These are phyloP conservation scores for Metarhizium brunneum DNA, from an alignment of 2,329 filamentous ascomycete genomes.

Conservation along the genomic window DNA sequence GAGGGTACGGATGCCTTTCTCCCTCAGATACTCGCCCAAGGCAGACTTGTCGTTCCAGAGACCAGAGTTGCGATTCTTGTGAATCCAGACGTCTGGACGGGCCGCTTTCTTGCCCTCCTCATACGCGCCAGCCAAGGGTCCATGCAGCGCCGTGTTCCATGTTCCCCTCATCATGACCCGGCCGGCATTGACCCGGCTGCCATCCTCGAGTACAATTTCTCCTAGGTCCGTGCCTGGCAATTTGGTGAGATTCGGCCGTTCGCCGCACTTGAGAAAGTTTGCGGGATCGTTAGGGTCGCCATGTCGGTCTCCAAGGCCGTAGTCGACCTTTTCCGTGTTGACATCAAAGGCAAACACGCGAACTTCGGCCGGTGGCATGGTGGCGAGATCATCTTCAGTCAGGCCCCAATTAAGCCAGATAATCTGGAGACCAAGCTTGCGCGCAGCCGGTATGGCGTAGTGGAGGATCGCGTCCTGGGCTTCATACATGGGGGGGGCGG, in stretches of 20 bases:
- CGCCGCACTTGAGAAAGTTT: conserved; percentile 1
- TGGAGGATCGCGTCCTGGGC: background rate
- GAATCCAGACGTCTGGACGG: background rate
- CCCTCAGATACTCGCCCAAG: background rate
- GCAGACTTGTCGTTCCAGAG: background rate
- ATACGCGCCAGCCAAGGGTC: background rate
- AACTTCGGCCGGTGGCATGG: background rate
- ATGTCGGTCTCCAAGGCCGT: background rate
- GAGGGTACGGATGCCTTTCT: background rate
- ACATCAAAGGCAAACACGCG: background rate
- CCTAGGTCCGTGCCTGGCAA: background rate
- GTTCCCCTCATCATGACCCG: background rate
- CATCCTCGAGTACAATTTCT: background rate
- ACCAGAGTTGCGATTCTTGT: conserved; percentile 1
- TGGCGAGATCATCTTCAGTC: conserved; percentile 1
- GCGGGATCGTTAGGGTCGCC: background rate
- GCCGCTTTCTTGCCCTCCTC: background rate
- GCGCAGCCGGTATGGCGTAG: conserved; percentile 3
- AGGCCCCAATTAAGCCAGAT: conserved; percentile 1
- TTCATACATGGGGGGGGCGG: background rate
- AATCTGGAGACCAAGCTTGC: conserved; percentile 1
- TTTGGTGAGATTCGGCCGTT: background rate
- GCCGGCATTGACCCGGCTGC: background rate
- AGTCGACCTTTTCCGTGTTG: background rate
- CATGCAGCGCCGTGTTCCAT: background rate